Conservation (phyloP, 1,139 yeast genomes). For the Hyphopichia fennica region DNA sequence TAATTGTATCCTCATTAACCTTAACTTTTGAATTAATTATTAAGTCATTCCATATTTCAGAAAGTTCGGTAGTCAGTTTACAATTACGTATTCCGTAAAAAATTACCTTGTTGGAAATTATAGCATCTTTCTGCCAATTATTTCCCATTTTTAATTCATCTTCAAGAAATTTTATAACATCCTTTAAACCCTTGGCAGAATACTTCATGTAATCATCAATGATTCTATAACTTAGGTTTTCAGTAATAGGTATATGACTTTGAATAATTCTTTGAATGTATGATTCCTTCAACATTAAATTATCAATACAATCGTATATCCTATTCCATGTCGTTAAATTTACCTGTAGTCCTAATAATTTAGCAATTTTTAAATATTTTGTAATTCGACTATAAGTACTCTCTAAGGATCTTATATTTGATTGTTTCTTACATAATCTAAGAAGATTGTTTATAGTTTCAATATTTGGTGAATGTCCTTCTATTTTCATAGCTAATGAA, state of each 20-base stretch:
- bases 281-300: slow-evolving; percentile 38
- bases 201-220: slow-evolving; percentile 35
- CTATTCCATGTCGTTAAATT: slow-evolving; percentile 39
- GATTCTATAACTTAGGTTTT: slow-evolving; percentile 28
- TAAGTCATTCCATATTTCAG: slow-evolving; percentile 10
- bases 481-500: slow-evolving; percentile 42
- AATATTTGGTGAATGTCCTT: slow-evolving; percentile 41
- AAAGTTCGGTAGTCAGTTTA: slow-evolving; percentile 12
- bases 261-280: slow-evolving; percentile 33
- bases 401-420: slow-evolving; percentile 32
- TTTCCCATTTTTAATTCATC: slow-evolving; percentile 28
- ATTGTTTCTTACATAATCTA: slow-evolving; percentile 32
- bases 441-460: slow-evolving; percentile 42
- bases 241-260: slow-evolving; percentile 35
- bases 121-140: slow-evolving; percentile 31
- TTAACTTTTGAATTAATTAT: slow-evolving; percentile 2
- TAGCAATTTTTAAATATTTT: slow-evolving; percentile 31
- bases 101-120: slow-evolving; percentile 31
- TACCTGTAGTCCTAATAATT: slow-evolving; percentile 27
- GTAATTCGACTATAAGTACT: slow-evolving; percentile 32
- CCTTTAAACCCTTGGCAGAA: slow-evolving; percentile 22
- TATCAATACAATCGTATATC: slow-evolving; percentile 39
- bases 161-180: slow-evolving; percentile 35
- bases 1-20: slow-evolving; percentile 14
- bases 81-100: slow-evolving; percentile 17